Base-by-base conservation (phyloP, 345 rosid species). In the Camelina sativa region DNA sequence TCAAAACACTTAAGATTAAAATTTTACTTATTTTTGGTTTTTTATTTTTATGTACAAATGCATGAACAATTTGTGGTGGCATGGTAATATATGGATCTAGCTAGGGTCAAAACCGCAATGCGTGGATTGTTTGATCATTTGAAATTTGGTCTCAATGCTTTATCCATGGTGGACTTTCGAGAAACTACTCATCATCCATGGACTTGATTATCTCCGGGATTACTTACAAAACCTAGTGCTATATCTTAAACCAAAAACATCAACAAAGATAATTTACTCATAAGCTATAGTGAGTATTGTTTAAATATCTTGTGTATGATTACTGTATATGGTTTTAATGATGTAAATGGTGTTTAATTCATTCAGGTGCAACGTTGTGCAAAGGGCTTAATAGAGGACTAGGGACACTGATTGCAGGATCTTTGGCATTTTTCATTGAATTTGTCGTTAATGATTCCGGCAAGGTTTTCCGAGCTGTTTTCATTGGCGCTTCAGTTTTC, bases 301-400 rank as follows among this genome's bases (percentile, higher is more conserved):
- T 19, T 59, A 17, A 23, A 50, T 35, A 60, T 35, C 20, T 22
- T 50, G 38, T 59, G 58, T 35, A 47, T 35, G 67, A 16, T 35
- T 13, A 17, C 17, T 17, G 17, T 17, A 37, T n/a, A 10, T 34
- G 11, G 10, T 47, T 9, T 15, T 48, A 20, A 59, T 47, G 65
- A 69, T 47, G 28, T 59, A 22, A 61, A 61, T 71, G 70, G 63
- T 40, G 63, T 41, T 41, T 63, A 13, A 34, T 53, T 22, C 12
- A 53, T 51, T 28, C 60, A 91, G 97, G 95, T 11, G 97, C 96
- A 67, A 92, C 96, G 9, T 68, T 92, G 57, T 85, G 86, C 82
- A 92, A 88, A 68, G 96, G 93, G 56, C 87, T 92, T 44, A 89
- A 92, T 65, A 87, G 96, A 82, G 96, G 91, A 75, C 53, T 89